Percentiles rank a stretch among this genome's conserved stretches.
Evolutionary conservation across 495 filamentous ascomycete genomes (phyloP).

Genomic region (Cenococcum geophilum): DNA sequence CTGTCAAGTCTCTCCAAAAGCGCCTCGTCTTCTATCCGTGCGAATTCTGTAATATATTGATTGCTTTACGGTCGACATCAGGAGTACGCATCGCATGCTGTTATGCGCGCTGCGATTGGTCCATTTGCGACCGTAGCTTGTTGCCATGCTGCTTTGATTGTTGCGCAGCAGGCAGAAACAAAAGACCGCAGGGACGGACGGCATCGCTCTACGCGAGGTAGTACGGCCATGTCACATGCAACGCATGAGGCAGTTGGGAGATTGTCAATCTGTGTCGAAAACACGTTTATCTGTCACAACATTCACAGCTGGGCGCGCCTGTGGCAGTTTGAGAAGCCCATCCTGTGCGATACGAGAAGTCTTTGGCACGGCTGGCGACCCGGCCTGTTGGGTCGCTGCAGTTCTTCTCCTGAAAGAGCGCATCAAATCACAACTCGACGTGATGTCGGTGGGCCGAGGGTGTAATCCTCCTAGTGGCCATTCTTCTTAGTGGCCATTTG

Average conservation of each 20-base stretch:
- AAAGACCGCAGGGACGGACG: background rate
- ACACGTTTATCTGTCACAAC: background rate
- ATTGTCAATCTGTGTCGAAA: conserved; percentile 1
- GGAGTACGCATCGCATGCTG: background rate
- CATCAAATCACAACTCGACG: background rate
- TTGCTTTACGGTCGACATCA: background rate
- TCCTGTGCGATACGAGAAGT: conserved; percentile 3
- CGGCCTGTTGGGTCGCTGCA: background rate
- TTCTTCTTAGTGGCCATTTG: background rate
- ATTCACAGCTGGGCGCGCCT: conserved; percentile 2
- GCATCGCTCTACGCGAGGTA: conserved; percentile 7
- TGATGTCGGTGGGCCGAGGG: background rate
- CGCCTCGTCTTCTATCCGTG: background rate
- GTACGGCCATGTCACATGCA: conserved; percentile 4
- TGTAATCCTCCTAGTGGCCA: background rate
- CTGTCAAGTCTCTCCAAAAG: background rate
- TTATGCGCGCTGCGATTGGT: background rate
- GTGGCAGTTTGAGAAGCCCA: conserved; percentile 1
- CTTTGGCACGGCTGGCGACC: conserved; percentile 3
- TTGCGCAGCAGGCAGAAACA: background rate
- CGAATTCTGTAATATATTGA: background rate
- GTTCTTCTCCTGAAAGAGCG: conserved; percentile 3
- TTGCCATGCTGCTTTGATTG: background rate
- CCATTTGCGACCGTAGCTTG: background rate
- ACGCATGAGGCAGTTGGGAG: conserved; percentile 2